phyloP scores from a whole-genome alignment of 495 filamentous ascomycete genomes.

The Podospora appendiculata region DNA sequence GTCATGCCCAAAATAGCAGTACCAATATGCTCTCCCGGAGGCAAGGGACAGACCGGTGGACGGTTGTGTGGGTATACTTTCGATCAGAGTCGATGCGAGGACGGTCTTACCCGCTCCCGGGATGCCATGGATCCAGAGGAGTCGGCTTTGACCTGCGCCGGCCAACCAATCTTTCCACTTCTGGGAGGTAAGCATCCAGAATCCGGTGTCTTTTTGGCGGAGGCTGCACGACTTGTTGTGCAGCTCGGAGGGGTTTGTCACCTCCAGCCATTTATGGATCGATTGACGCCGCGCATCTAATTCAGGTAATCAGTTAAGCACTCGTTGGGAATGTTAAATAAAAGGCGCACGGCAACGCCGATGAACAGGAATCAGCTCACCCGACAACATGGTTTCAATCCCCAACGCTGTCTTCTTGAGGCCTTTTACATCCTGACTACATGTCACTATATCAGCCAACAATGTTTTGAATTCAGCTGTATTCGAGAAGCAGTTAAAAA shows the following conservation, averaged over 20 bases:
- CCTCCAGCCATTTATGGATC: constrained; percentile 3
- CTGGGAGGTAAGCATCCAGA: constrained; percentile 12
- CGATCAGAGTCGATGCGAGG: constrained; percentile 25
- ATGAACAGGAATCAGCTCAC: no score
- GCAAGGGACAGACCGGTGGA: constrained; percentile 3
- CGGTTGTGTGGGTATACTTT: not conserved
- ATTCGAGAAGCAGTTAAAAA: no score
- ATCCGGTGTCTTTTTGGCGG: constrained; percentile 11
- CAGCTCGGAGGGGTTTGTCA: constrained; percentile 5
- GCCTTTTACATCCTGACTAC: no score
- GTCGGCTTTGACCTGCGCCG: constrained; percentile 2
- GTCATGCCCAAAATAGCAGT: constrained; percentile 27
- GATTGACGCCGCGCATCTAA: not conserved
- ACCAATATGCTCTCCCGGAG: constrained; percentile 23
- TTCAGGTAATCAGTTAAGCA: no score
- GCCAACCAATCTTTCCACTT: constrained; percentile 17
- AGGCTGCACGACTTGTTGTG: constrained; percentile 9
- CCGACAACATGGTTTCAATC: no score
- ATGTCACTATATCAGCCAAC: not conserved
- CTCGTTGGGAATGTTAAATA: no score
- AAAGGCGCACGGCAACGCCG: no score
- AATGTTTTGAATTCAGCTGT: not conserved
- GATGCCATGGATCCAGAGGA: constrained; percentile 32
- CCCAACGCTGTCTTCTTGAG: no score
- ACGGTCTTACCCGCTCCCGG: constrained; percentile 37